phyloP scores from a whole-genome alignment of 257 asterid species.

The Gynochthodes officinalis region DNA sequence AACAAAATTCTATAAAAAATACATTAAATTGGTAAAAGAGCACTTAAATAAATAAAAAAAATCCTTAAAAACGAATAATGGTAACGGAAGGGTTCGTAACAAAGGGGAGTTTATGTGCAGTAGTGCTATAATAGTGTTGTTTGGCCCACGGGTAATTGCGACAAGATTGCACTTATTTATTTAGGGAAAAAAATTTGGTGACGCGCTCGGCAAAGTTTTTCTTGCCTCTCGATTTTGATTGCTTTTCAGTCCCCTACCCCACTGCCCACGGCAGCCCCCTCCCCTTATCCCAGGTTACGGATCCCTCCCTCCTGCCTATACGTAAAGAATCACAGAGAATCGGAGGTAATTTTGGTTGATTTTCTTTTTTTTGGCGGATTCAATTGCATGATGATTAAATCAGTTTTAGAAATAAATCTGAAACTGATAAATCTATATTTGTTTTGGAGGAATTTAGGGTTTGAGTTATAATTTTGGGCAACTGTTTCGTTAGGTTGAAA shows the following conservation, averaged over 20 bases:
- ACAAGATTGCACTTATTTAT: too few species aligned
- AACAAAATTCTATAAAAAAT: too few species aligned
- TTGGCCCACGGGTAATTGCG: too few species aligned
- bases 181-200: too few species aligned
- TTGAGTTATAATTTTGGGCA: background rate
- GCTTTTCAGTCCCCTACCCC: background rate
- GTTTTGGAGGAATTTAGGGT: background rate
- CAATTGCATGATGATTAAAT: background rate
- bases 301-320: background rate
- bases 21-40: too few species aligned
- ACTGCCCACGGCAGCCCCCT: background rate
- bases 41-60: too few species aligned
- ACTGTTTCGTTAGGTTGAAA: slow-evolving; percentile 4
- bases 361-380: background rate
- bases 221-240: background rate
- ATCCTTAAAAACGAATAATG: too few species aligned
- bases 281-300: background rate
- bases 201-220: background rate
- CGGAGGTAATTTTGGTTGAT: slow-evolving; percentile 6
- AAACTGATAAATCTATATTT: background rate
- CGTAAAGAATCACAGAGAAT: background rate
- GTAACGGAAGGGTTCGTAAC: too few species aligned
- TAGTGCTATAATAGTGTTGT: too few species aligned
- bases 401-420: background rate
- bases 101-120: too few species aligned